Base-by-base conservation (phyloP, 768 basidiomycete species). In the Plicaturopsis crispa region DNA sequence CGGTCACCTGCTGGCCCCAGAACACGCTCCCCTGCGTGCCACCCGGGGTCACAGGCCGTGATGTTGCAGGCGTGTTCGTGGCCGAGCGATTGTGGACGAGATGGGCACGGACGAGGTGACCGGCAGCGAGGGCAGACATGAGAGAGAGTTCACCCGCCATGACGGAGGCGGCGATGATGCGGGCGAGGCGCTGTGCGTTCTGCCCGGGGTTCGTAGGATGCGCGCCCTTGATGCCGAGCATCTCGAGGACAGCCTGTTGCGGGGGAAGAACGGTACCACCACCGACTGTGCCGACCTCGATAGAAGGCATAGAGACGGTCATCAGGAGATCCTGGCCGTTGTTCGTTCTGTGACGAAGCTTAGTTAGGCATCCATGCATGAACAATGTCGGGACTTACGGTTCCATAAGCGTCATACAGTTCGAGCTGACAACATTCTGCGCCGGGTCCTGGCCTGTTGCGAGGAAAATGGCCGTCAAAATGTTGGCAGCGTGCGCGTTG, bases 391-490 rank as follows among this genome's bases (percentile, higher is more conserved):
- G 48, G 3, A 86, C 89, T 61, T 58, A 96, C 85, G 92, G 81
- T 61, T 99, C 96, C 94, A 99, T 98, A 33, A 97, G 66, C 1
- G 96, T 99, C 70, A 99, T 94, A 61, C 96, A 99, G 57, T 90
- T 93, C 26, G 92, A 94, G 41, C 89, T 93, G 67, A 94, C 96
- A 19, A 99, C 94, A 58, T 97, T 97, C 70, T 99, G 96, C 5
- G 96, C 96, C 2, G 96, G 96, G 54, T 99, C 96, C 62, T 99
- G 96, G 13, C 96, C 96, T 26, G 92, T 94, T 12, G 96, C 96
- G 46, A 99, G 66, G 67, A 83, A 99, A 40, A 98, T 67, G 3
- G 96, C 93, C 20, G 96, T 97, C 47, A 98, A 64, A 51, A 97
- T 98, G 61, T 98, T 98, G 38, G 92, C 85, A 4, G 94, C 94